Evolutionary conservation across 768 basidiomycete species (phyloP), one percentile per base, ranked within the genome.

Genomic region (Kwoniella bestiolae): DNA sequence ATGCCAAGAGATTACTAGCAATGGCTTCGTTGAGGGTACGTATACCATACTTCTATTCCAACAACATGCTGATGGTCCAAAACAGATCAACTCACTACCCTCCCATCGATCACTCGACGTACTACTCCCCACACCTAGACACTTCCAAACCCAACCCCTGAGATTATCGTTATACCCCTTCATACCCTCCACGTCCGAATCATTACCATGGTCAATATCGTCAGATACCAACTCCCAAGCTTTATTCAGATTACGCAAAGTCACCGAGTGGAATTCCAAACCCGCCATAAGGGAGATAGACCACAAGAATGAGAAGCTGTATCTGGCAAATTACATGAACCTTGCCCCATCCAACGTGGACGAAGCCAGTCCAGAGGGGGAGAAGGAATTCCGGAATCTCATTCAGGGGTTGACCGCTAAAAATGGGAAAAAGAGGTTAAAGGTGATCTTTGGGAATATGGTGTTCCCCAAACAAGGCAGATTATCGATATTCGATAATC

Each of bases 141-240:
- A 41, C 51, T 49, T 49, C 25, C 56, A 32, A 52, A 29, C 23
- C 28, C 46, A 35, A 56, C 12, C 45, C 32, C 28, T 49, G 23
- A 31, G 32, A 44, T 65, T 65, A 57, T 50, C 63, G 26, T 32
- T 65, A 12, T 65, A 65, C 51, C 63, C 63, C 5, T 65, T 65
- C 29, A 32, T 25, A n/a, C 56, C 56, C 2, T 65, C 63, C 23
- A 47, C 53, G 35, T 58, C 56, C 11, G 56, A 57, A 21, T 57
- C 63, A 18, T 26, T 65, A 11, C 28, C 46, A 5, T 65, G 63
- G 63, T 47, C 57, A 21, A 29, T 38, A 16, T 29, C 45, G 8
- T 44, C 63, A 9, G 7, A 21, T 5, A 26, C 26, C 7, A 16
- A 21, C 4, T 38, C 31, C 5, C n/a, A 65, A 21, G 32, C 63